Evolutionary conservation across 1,284 basidiomycete genomes (phyloP).

Genomic region (Malassezia sympodialis): DNA sequence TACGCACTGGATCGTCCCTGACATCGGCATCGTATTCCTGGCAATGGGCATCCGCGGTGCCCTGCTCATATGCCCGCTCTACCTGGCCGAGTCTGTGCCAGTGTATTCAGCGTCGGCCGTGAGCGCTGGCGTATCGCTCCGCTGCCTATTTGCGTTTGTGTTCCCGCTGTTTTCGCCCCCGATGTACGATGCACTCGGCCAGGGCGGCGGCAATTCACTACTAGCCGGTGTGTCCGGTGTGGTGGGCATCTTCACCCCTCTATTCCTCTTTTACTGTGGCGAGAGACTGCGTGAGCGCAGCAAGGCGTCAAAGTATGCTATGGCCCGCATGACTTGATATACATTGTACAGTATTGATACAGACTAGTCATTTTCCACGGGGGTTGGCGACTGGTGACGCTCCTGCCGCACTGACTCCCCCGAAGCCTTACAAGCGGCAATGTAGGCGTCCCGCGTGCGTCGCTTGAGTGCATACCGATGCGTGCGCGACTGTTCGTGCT

Average conservation of each 20-base stretch:
- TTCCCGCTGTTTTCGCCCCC: slow-evolving; percentile 65
- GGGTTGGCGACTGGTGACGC: background rate
- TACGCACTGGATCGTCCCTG: slow-evolving; percentile 62
- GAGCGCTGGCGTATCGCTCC: slow-evolving; percentile 3
- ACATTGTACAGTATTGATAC: background rate
- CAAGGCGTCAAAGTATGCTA: background rate
- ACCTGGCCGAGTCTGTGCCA: slow-evolving; percentile 18
- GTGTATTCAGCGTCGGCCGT: slow-evolving; percentile 21
- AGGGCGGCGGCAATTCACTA: slow-evolving; percentile 52
- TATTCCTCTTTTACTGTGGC: background rate
- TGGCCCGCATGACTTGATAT: background rate
- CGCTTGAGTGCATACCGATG: slow-evolving; percentile 17
- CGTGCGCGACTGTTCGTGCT: slow-evolving; percentile 37
- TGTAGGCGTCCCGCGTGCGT: slow-evolving; percentile 11
- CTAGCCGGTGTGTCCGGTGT: slow-evolving; percentile 17
- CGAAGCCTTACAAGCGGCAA: background rate
- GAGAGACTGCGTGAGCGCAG: background rate
- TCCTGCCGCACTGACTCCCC: slow-evolving; percentile 1
- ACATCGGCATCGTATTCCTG: slow-evolving; percentile 28
- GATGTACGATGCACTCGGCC: slow-evolving; percentile 55
- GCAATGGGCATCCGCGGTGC: slow-evolving; percentile 16
- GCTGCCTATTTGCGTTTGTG: slow-evolving; percentile 45
- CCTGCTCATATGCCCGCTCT: slow-evolving; percentile 19
- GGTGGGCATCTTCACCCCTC: background rate
- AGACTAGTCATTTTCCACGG: background rate